Conservation (phyloP, 2,329 filamentous ascomycete species). For the Xylariaceae sp. region DNA sequence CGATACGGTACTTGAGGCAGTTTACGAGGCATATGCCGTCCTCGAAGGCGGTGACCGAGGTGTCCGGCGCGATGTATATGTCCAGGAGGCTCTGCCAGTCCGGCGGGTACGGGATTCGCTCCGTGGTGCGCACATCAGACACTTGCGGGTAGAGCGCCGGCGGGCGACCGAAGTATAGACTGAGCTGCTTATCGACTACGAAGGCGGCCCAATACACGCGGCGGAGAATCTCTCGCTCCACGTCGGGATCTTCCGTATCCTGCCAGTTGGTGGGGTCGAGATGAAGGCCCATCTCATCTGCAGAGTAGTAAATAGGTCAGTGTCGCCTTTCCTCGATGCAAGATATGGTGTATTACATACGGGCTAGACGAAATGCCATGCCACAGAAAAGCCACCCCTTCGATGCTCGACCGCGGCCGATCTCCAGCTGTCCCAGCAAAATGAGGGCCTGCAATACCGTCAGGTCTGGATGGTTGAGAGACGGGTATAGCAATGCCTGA, state of each 20-base stretch:
- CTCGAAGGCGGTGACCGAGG: slow-evolving; percentile 41
- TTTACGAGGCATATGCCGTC: slow-evolving; percentile 40
- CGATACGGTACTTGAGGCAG: slow-evolving; percentile 42
- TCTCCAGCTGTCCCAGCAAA: slow-evolving; percentile 41
- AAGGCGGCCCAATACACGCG: slow-evolving; percentile 48
- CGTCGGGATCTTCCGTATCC: slow-evolving; percentile 32
- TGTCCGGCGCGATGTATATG: slow-evolving; percentile 41
- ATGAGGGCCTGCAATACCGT: slow-evolving; percentile 42
- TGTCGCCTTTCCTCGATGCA: background rate
- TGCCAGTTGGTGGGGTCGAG: slow-evolving; percentile 47
- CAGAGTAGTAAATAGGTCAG: slow-evolving; percentile 2
- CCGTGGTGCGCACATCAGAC: slow-evolving; percentile 44
- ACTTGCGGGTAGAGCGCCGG: slow-evolving; percentile 45
- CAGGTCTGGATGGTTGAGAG: slow-evolving; percentile 41
- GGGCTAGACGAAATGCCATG: slow-evolving; percentile 46
- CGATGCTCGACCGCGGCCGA: slow-evolving; percentile 41
- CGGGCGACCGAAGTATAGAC: slow-evolving; percentile 46
- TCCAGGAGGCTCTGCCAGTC: slow-evolving; percentile 44
- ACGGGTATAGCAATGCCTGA: slow-evolving; percentile 39
- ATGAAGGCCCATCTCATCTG: slow-evolving; percentile 46
- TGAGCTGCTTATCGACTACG: slow-evolving; percentile 45
- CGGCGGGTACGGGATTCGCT: slow-evolving; percentile 43
- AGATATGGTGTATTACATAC: slow-evolving; percentile 5
- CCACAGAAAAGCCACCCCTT: slow-evolving; percentile 48
- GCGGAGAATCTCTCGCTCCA: slow-evolving; percentile 43